Evolutionary conservation across 371 early-diverging fungal genomes (phyloP).

Genomic region (Mucor velutinosus): DNA sequence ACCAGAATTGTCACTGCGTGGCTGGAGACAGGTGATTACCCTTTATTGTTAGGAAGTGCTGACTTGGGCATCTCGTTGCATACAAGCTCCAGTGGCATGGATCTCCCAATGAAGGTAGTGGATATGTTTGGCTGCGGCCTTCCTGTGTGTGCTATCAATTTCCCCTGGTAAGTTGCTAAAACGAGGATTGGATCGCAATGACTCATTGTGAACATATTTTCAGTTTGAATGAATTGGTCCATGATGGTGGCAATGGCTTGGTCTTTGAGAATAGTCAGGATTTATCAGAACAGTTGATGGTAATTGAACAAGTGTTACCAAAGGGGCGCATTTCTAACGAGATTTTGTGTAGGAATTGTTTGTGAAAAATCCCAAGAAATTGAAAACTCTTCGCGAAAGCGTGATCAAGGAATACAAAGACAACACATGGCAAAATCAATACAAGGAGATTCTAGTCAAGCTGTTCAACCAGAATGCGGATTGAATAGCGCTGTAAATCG

Average conservation of each 20-base stretch:
- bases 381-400: conserved; percentile 31
- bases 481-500: neutral
- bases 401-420: conserved; percentile 39
- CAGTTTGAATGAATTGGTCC: conserved; percentile 83
- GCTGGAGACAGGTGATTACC: conserved; percentile 85
- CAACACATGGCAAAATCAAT: conserved; percentile 50
- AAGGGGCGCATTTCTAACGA: neutral
- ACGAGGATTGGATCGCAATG: neutral
- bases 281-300: conserved; percentile 60
- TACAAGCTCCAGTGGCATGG: conserved; percentile 90
- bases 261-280: conserved; percentile 72
- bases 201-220: neutral
- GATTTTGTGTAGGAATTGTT: conserved; percentile 38
- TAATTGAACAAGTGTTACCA: conserved; percentile 17
- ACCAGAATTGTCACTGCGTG: conserved; percentile 81
- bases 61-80: conserved; percentile 94
- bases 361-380: conserved; percentile 31
- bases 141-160: conserved; percentile 85
- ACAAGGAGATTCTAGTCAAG: conserved; percentile 28
- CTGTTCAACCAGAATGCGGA: conserved; percentile 20
- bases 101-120: conserved; percentile 97
- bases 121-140: conserved; percentile 97
- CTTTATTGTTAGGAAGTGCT: conserved; percentile 80
- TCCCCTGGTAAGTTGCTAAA: conserved; percentile 57
- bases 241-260: conserved; percentile 76